These are phyloP conservation scores for Nothophytophthora sp. DNA, from an alignment of 352 stramenopile species.

Conservation along the genomic window DNA sequence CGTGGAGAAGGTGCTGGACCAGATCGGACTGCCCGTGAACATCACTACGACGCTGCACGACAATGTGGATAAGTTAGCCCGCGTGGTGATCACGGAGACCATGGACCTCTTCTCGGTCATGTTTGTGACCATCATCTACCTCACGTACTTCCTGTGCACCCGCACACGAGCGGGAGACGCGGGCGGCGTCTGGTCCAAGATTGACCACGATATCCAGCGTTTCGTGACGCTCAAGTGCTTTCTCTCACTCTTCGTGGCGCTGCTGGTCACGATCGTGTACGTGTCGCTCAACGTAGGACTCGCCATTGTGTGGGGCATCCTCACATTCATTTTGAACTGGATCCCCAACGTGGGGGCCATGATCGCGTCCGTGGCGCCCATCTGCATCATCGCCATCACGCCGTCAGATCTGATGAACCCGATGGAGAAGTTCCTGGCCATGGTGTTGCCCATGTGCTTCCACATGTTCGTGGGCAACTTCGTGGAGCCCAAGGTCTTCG, in stretches of 20 bases:
- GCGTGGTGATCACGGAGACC: slow-evolving; percentile 83
- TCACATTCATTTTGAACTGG: slow-evolving; percentile 91
- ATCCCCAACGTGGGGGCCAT: slow-evolving; percentile 90
- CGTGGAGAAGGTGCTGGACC: slow-evolving; percentile 64
- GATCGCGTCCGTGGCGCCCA: slow-evolving; percentile 81
- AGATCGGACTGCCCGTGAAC: slow-evolving; percentile 83
- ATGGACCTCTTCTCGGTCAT: slow-evolving; percentile 91
- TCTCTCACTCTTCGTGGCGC: slow-evolving; percentile 83
- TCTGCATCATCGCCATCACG: slow-evolving; percentile 89
- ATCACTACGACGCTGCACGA: slow-evolving; percentile 90
- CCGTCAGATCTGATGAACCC: slow-evolving; percentile 83
- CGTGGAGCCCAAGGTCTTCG: slow-evolving; percentile 88
- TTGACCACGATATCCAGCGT: slow-evolving; percentile 88
- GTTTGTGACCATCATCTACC: slow-evolving; percentile 90
- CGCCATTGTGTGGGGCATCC: slow-evolving; percentile 87
- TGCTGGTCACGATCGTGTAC: slow-evolving; percentile 89
- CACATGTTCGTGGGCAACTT: slow-evolving; percentile 92
- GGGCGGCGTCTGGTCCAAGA: slow-evolving; percentile 87
- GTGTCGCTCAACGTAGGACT: slow-evolving; percentile 89
- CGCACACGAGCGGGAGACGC: slow-evolving; percentile 83
- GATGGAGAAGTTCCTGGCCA: slow-evolving; percentile 89
- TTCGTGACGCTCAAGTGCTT: slow-evolving; percentile 91
- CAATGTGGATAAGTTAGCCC: slow-evolving; percentile 88
- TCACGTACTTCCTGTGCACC: slow-evolving; percentile 89
- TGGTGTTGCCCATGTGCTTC: slow-evolving; percentile 85